Percentiles rank a stretch among this genome's conserved stretches.
phyloP scores from a whole-genome alignment of 2,329 filamentous ascomycete species.

The Chaetomium sp. region DNA sequence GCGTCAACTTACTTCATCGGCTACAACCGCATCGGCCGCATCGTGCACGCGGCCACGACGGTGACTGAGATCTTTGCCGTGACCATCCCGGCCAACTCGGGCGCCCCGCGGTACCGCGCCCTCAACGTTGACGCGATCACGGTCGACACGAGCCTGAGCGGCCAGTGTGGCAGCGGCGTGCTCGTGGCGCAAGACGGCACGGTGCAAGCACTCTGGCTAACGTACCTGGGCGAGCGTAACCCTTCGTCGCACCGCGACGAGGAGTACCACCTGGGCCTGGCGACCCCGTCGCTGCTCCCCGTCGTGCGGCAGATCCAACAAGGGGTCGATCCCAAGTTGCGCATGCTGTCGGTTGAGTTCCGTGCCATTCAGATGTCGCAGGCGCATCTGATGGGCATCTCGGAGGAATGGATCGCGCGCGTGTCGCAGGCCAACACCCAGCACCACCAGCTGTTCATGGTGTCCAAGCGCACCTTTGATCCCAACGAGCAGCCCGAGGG shows the following conservation, averaged over 20 bases:
- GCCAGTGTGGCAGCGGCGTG: slow-evolving; percentile 90
- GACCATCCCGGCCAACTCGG: slow-evolving; percentile 86
- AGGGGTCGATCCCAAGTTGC: slow-evolving; percentile 70
- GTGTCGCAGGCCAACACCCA: slow-evolving; percentile 84
- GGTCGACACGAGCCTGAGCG: slow-evolving; percentile 85
- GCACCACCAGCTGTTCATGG: slow-evolving; percentile 96
- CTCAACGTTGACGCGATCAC: slow-evolving; percentile 97
- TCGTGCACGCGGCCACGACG: slow-evolving; percentile 87
- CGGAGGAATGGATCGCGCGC: slow-evolving; percentile 89
- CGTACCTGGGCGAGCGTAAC: slow-evolving; percentile 86
- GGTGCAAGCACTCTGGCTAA: slow-evolving; percentile 93
- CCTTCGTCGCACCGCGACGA: slow-evolving; percentile 77
- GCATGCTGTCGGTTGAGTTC: slow-evolving; percentile 91
- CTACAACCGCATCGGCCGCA: slow-evolving; percentile 92
- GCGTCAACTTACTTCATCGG: slow-evolving; percentile 94
- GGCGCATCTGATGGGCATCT: slow-evolving; percentile 93
- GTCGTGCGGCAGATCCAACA: slow-evolving; percentile 82
- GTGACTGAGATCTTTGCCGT: slow-evolving; percentile 98
- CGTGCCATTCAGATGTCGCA: slow-evolving; percentile 96
- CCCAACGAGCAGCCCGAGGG: slow-evolving; percentile 33
- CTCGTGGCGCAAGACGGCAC: slow-evolving; percentile 83
- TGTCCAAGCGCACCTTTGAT: slow-evolving; percentile 71
- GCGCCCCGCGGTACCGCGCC: slow-evolving; percentile 86
- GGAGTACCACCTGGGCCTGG: slow-evolving; percentile 91
- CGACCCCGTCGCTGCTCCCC: slow-evolving; percentile 79